Percentiles rank a stretch among this genome's conserved stretches.
Evolutionary conservation across 2,329 filamentous ascomycete genomes (phyloP).

Genomic region (Rutstroemia sp.): DNA sequence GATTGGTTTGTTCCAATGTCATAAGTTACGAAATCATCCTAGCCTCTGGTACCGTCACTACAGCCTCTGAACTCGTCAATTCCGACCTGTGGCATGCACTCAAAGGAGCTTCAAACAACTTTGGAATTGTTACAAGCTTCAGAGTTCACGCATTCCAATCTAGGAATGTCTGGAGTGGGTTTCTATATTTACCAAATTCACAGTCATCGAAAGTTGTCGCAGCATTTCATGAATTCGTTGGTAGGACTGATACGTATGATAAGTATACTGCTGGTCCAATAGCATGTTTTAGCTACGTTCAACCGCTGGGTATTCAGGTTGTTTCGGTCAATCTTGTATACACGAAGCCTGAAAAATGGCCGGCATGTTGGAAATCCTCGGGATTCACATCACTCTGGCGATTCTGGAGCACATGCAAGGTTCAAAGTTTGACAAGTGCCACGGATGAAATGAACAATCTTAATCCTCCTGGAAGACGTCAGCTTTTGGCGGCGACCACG

Average conservation of each 20-base stretch:
- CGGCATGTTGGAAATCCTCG: constrained; percentile 28
- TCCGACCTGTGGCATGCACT: constrained; percentile 15
- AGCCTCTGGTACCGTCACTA: constrained; percentile 10
- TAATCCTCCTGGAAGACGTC: constrained; percentile 28
- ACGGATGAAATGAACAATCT: constrained; percentile 30
- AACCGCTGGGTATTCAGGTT: constrained; percentile 23
- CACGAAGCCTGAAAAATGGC: constrained; percentile 26
- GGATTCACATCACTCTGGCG: constrained; percentile 28
- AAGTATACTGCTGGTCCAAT: constrained; percentile 24
- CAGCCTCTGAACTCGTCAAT: constrained; percentile 10
- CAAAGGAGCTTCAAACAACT: constrained; percentile 18
- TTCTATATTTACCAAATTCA: constrained; percentile 26
- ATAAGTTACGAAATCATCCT: constrained; percentile 15
- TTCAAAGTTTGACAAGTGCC: constrained; percentile 28
- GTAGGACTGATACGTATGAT: constrained; percentile 11
- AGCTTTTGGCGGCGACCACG: constrained; percentile 32
- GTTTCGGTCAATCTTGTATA: constrained; percentile 29
- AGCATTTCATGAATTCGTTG: constrained; percentile 22
- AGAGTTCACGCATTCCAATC: constrained; percentile 8
- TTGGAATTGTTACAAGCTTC: constrained; percentile 14
- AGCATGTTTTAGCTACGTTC: constrained; percentile 25
- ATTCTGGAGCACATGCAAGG: constrained; percentile 31
- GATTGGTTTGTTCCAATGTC: constrained; percentile 16
- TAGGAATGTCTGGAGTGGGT: constrained; percentile 30
- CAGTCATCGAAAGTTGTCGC: constrained; percentile 21